Evolutionary conservation across 2,329 filamentous ascomycete species (phyloP).

Genomic region (Alternaria sp.): DNA sequence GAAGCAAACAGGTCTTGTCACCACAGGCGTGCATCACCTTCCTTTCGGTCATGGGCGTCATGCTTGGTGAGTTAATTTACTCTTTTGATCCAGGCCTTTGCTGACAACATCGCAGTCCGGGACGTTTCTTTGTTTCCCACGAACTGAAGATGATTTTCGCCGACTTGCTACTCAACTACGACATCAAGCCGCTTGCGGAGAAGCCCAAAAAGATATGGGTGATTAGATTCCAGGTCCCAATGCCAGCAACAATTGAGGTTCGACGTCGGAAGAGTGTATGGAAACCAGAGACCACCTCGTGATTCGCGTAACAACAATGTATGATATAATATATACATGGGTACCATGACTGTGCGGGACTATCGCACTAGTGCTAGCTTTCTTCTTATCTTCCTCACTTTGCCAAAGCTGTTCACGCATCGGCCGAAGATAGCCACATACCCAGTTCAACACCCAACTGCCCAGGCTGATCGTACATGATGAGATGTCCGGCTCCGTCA

Average conservation of each 20-base stretch:
- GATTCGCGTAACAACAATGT: accelerated
- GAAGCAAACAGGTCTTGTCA: conserved; percentile 62
- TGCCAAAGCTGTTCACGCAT: neutral
- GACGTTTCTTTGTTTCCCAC: conserved; percentile 50
- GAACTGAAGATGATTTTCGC: conserved; percentile 52
- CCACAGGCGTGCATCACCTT: conserved; percentile 61
- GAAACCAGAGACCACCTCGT: conserved; percentile 5
- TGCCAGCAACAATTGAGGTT: conserved; percentile 16
- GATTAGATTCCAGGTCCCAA: conserved; percentile 17
- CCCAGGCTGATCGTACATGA: conserved; percentile 30
- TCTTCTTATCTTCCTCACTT: neutral
- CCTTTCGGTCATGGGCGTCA: conserved; percentile 68
- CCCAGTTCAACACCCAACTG: conserved; percentile 27
- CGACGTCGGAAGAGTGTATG: conserved; percentile 21
- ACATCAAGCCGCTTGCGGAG: conserved; percentile 40
- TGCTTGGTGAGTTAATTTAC: conserved; percentile 44
- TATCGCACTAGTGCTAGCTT: neutral
- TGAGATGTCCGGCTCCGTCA: conserved; percentile 26
- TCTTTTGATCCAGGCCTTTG: conserved; percentile 19
- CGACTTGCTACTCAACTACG: conserved; percentile 50
- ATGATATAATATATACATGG: neutral
- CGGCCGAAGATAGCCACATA: conserved; percentile 18
- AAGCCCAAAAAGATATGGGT: conserved; percentile 35
- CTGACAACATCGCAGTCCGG: conserved; percentile 39
- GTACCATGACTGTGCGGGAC: accelerated